A percentile compares a stretch with the other conserved stretches of the same genome.
phyloP scores from a whole-genome alignment of 2,329 filamentous ascomycete species.

The Scedosporium dehoogii region DNA sequence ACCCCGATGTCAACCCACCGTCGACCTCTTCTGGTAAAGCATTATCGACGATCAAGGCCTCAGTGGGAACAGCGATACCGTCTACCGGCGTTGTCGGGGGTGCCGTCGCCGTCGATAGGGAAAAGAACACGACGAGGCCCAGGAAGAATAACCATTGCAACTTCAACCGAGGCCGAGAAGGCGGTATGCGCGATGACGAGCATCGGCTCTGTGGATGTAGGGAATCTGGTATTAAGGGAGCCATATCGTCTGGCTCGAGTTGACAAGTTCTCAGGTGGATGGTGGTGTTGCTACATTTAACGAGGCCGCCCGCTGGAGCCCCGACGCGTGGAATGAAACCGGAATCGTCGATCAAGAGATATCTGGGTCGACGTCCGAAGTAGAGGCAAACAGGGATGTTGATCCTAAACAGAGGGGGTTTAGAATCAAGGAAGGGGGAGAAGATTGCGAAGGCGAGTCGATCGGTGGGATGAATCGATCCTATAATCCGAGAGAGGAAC shows the following conservation, averaged over 20 bases:
- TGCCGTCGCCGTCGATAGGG: slow-evolving; percentile 2
- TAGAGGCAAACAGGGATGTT: no score
- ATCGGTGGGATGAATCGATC: no score
- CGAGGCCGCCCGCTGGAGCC: background rate
- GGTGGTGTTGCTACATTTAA: background rate
- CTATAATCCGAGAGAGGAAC: no score
- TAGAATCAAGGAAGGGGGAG: no score
- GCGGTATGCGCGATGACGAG: background rate
- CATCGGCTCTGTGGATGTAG: background rate
- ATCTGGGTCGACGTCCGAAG: no score
- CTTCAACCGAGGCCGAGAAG: background rate
- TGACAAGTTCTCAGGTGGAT: background rate
- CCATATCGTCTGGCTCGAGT: background rate
- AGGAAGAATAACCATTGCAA: background rate
- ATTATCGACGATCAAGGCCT: slow-evolving; percentile 9
- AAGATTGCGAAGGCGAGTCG: no score
- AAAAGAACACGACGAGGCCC: background rate
- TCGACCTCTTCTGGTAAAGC: slow-evolving; percentile 11
- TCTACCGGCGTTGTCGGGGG: slow-evolving; percentile 5
- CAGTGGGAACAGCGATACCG: background rate
- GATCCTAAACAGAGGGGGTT: no score
- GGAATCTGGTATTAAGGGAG: background rate
- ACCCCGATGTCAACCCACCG: slow-evolving; percentile 14
- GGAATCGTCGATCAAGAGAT: no score
- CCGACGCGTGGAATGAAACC: no score